phyloP scores from a whole-genome alignment of 2,329 filamentous ascomycete genomes.

The Aspergillus bombycis region DNA sequence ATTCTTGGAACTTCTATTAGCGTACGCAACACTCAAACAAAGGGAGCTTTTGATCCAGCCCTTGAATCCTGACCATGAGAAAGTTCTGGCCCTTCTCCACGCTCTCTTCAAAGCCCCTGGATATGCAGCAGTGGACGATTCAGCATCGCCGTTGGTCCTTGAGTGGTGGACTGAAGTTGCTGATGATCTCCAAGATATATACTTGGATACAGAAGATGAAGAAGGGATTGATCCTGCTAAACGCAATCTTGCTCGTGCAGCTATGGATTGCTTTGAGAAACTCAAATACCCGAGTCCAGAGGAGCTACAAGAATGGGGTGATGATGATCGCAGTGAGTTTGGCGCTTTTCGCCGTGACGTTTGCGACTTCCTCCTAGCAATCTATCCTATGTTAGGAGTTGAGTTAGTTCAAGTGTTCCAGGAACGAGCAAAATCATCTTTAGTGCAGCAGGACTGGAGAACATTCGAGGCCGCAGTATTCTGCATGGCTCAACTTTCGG shows the following conservation, averaged over 20 bases:
- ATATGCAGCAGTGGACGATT: slow-evolving; percentile 44
- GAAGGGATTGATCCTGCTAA: slow-evolving; percentile 36
- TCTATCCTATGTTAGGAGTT: slow-evolving; percentile 47
- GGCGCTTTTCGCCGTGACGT: slow-evolving; percentile 48
- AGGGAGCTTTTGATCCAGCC: slow-evolving; percentile 35
- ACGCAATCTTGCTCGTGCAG: slow-evolving; percentile 42
- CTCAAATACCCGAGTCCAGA: slow-evolving; percentile 41
- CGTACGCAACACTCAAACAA: slow-evolving; percentile 37
- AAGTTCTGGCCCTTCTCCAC: slow-evolving; percentile 41
- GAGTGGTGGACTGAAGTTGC: slow-evolving; percentile 49
- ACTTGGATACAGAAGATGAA: slow-evolving; percentile 31
- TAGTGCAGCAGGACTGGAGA: slow-evolving; percentile 43
- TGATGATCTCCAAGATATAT: slow-evolving; percentile 40
- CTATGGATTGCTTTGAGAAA: slow-evolving; percentile 47
- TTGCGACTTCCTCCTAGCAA: slow-evolving; percentile 49
- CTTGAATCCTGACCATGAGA: slow-evolving; percentile 35
- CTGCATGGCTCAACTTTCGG: slow-evolving; percentile 48
- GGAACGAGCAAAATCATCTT: slow-evolving; percentile 37
- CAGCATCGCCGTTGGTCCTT: slow-evolving; percentile 39
- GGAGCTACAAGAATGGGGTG: slow-evolving; percentile 43
- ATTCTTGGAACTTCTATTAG: slow-evolving; percentile 45
- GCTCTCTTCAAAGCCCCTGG: slow-evolving; percentile 44
- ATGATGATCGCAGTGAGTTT: slow-evolving; percentile 48
- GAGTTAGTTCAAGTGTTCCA: slow-evolving; percentile 47
- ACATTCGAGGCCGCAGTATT: slow-evolving; percentile 50